These are phyloP conservation scores for Ascodesmis nigricans DNA, from an alignment of 495 filamentous ascomycete species.

Conservation along the genomic window DNA sequence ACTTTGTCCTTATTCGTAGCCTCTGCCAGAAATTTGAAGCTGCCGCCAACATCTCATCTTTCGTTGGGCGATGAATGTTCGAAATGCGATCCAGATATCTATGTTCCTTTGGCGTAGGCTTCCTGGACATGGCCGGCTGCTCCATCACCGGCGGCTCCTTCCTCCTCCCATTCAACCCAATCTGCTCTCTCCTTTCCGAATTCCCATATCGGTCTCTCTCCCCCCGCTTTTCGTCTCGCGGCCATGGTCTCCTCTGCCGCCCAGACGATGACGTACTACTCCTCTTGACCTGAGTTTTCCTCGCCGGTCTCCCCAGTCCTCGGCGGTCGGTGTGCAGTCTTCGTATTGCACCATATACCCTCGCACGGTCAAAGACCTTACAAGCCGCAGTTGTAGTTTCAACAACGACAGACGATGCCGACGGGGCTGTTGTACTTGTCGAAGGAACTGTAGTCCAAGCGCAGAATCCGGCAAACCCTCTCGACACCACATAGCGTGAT, in stretches of 20 bases:
- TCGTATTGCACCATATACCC: no score
- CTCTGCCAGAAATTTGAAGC: constrained; percentile 84
- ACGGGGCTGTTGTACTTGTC: constrained; percentile 2
- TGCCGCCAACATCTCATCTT: constrained; percentile 78
- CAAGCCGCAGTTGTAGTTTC: no score
- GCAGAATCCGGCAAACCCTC: constrained; percentile 20
- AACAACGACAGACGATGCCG: no score
- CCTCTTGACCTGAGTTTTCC: not conserved
- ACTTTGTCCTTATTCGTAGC: constrained; percentile 85
- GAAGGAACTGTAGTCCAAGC: constrained; percentile 18
- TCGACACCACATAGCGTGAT: constrained; percentile 20
- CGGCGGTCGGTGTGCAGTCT: no score
- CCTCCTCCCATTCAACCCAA: constrained; percentile 4
- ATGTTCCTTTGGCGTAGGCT: constrained; percentile 5
- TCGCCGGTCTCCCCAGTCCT: no score
- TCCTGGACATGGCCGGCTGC: not conserved
- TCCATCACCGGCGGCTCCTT: not conserved
- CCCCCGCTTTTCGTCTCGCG: not conserved
- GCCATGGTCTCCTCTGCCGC: constrained; percentile 1
- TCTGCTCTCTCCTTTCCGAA: constrained; percentile 1
- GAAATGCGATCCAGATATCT: constrained; percentile 15
- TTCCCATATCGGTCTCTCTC: not conserved
- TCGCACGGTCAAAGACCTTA: no score
- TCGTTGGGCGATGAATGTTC: constrained; percentile 52
- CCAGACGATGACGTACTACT: constrained; percentile 6